phyloP scores from a whole-genome alignment of 306 rosid species.

The Sphenostylis stenocarpa region DNA sequence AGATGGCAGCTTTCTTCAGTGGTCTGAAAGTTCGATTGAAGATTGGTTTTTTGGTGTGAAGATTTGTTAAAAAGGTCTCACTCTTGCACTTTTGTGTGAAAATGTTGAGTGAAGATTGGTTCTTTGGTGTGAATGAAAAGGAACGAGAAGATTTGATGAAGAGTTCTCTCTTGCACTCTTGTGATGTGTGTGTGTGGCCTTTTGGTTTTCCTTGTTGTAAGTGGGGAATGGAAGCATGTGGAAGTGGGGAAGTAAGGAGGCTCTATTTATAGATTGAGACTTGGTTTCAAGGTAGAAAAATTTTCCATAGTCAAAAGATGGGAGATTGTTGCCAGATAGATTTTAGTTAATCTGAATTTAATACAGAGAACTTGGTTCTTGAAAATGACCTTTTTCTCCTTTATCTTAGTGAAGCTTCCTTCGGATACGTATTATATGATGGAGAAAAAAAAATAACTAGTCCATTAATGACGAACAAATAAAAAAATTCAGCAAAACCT shows the following conservation, averaged over 20 bases:
- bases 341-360: constrained; percentile 30
- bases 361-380: neutral
- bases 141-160: constrained; percentile 4
- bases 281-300: constrained; percentile 30
- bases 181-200: neutral
- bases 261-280: constrained; percentile 60
- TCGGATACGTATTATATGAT: neutral
- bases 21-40: neutral
- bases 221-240: constrained; percentile 39
- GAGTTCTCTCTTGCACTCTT: constrained; percentile 27
- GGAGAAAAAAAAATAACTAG: neutral
- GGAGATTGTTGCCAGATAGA: constrained; percentile 60
- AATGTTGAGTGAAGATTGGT: neutral
- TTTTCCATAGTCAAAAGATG: constrained; percentile 37
- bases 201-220: neutral
- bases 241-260: constrained; percentile 32
- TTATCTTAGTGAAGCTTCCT: constrained; percentile 32
- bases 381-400: constrained; percentile 39
- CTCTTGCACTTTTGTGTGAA: neutral
- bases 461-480: neutral
- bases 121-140: neutral
- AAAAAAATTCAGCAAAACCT: neutral
- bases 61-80: too few relatives aligned
- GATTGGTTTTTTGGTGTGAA: neutral
- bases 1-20: neutral